Percentiles rank a stretch among this genome's conserved stretches.
These are phyloP conservation scores for Barnettozyma wickerhamii DNA, from an alignment of 805 yeast genomes.

Conservation along the genomic window DNA sequence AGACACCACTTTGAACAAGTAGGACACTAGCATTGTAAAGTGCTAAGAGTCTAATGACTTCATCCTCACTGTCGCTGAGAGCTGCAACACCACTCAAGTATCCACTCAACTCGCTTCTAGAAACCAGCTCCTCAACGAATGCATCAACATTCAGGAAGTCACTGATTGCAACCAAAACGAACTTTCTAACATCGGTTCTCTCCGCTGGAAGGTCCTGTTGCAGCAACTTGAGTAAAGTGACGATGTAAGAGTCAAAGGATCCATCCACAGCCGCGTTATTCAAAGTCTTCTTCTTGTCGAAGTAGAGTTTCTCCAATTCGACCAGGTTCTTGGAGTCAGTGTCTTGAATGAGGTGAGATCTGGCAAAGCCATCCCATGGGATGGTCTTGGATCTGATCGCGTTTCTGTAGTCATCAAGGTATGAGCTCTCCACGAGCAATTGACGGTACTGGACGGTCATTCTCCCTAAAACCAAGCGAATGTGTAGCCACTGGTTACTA, in stretches of 20 bases:
- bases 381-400: conserved; percentile 74
- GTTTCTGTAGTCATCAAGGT: conserved; percentile 58
- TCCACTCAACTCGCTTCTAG: background rate
- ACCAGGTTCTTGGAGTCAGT: conserved; percentile 54
- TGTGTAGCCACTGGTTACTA: background rate
- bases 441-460: conserved; percentile 22
- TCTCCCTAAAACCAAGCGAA: background rate
- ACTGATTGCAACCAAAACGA: conserved; percentile 54
- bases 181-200: conserved; percentile 57
- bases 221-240: conserved; percentile 50
- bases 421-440: conserved; percentile 55
- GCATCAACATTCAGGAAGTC: conserved; percentile 40
- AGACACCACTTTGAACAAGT: conserved; percentile 31
- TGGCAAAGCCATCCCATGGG: conserved; percentile 88
- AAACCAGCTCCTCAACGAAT: conserved; percentile 39
- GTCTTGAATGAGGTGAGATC: conserved; percentile 62
- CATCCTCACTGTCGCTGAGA: conserved; percentile 52
- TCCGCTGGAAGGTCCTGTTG: conserved; percentile 46
- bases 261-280: conserved; percentile 32
- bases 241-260: conserved; percentile 48
- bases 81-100: conserved; percentile 40
- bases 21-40: conserved; percentile 51
- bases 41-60: conserved; percentile 49
- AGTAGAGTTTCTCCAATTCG: conserved; percentile 28
- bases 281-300: conserved; percentile 30